Evolutionary conservation across 1,284 basidiomycete species (phyloP).

Genomic region (Tilletiaria anomala): DNA sequence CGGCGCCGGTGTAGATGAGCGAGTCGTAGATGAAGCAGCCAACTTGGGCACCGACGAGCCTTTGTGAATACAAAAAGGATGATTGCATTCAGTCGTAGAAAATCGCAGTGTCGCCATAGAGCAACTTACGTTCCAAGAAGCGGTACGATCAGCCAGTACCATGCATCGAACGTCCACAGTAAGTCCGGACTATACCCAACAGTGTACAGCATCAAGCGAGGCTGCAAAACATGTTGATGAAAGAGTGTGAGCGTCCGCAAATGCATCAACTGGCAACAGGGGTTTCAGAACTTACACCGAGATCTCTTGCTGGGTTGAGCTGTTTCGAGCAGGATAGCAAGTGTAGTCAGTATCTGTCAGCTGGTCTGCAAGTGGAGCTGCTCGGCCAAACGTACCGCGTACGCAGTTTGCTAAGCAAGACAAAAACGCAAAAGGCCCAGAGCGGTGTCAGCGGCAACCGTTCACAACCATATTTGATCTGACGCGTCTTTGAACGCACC

Average conservation of each 20-base stretch:
- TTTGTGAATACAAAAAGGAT: too few relatives aligned
- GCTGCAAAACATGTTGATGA: not conserved
- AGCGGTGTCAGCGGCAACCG: not conserved
- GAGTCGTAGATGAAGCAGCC: slow-evolving; percentile 8
- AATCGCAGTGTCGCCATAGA: too few relatives aligned
- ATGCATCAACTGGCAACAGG: not conserved
- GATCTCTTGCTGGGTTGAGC: too few relatives aligned
- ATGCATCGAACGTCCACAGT: slow-evolving; percentile 1
- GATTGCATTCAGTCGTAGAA: too few relatives aligned
- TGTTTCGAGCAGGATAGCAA: too few relatives aligned
- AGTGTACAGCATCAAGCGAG: not conserved
- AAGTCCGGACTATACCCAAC: not conserved
- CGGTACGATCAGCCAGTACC: not conserved
- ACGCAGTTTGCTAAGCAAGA: slow-evolving; percentile 2
- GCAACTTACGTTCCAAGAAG: not conserved
- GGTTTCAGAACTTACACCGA: not conserved
- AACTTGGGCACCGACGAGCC: slow-evolving; percentile 4
- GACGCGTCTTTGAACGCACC: not conserved
- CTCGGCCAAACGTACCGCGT: not conserved
- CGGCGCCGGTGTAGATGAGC: slow-evolving; percentile 8
- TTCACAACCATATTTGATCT: not conserved
- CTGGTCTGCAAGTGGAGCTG: not conserved
- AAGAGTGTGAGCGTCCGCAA: not conserved
- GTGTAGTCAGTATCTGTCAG: too few relatives aligned
- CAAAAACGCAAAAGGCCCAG: too few relatives aligned